Evolutionary conservation across 371 early-diverging fungal genomes (phyloP).

Genomic region (Apophysomyces sp.): DNA sequence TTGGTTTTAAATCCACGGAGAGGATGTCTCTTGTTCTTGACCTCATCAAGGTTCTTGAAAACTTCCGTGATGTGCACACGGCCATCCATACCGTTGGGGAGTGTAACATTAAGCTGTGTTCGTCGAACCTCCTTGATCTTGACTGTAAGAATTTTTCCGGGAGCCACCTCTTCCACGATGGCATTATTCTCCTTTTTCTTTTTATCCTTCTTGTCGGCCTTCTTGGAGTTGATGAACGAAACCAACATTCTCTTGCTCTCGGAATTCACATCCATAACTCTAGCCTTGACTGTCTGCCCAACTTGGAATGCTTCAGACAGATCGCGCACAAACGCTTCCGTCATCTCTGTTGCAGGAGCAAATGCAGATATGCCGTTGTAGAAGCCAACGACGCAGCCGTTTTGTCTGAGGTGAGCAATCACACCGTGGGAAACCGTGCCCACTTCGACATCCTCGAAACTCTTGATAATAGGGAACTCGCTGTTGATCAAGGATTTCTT

Average conservation of each 20-base stretch:
- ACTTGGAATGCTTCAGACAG: slow-evolving; percentile 54
- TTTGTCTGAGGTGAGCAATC: slow-evolving; percentile 55
- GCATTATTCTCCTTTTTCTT: slow-evolving; percentile 20
- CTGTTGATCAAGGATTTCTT: slow-evolving; percentile 80
- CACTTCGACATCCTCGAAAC: slow-evolving; percentile 53
- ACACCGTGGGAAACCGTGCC: slow-evolving; percentile 69
- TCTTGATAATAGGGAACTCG: slow-evolving; percentile 63
- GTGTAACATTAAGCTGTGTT: slow-evolving; percentile 56
- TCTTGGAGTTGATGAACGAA: slow-evolving; percentile 35
- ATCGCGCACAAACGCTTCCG: slow-evolving; percentile 45
- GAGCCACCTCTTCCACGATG: slow-evolving; percentile 54
- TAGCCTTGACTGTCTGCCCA: slow-evolving; percentile 83
- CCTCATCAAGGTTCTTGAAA: slow-evolving; percentile 34
- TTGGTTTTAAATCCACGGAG: slow-evolving; percentile 37
- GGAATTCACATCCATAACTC: slow-evolving; percentile 60
- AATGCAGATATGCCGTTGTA: slow-evolving; percentile 75
- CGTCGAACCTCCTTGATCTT: slow-evolving; percentile 55
- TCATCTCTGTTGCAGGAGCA: slow-evolving; percentile 65
- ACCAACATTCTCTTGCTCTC: slow-evolving; percentile 30
- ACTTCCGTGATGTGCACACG: slow-evolving; percentile 69
- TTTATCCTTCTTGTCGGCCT: slow-evolving; percentile 34
- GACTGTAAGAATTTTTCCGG: slow-evolving; percentile 57
- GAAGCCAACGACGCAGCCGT: slow-evolving; percentile 77
- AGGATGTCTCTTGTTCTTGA: slow-evolving; percentile 37
- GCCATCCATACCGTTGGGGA: slow-evolving; percentile 69